Percentiles rank a stretch among this genome's conserved stretches.
Conservation (phyloP, 164 flowering plant species). For the Dillenia suffruticosa region DNA sequence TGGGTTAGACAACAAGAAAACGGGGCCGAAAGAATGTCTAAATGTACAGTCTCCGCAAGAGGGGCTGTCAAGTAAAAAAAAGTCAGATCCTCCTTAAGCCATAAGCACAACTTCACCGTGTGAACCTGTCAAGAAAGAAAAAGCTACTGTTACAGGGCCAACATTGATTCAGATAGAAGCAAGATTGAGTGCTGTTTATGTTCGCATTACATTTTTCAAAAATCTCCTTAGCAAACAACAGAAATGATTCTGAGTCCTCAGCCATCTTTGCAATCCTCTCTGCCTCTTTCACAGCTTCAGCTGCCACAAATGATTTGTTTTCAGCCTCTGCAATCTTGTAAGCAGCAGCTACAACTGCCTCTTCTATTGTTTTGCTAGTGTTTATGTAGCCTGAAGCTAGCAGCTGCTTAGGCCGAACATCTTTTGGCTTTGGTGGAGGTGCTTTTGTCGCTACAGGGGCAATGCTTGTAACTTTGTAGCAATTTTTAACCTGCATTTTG, state of each 20-base stretch:
- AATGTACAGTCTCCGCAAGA: too few species aligned
- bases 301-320: conserved; percentile 61
- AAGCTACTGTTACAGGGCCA: not conserved
- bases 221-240: conserved; percentile 48
- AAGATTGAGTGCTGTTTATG: not conserved
- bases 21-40: too few species aligned
- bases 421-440: conserved; percentile 43
- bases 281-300: conserved; percentile 73
- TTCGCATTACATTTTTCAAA: conserved; percentile 51
- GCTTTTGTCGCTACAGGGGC: conserved; percentile 26
- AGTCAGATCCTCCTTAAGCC: conserved; percentile 15
- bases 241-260: conserved; percentile 53
- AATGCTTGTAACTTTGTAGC: conserved; percentile 45
- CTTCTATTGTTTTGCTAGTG: conserved; percentile 32
- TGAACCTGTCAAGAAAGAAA: conserved; percentile 20
- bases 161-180: not conserved
- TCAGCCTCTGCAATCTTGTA: conserved; percentile 77
- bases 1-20: too few species aligned
- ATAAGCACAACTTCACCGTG: conserved; percentile 33
- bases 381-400: conserved; percentile 11
- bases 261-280: conserved; percentile 64
- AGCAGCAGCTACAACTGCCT: conserved; percentile 56
- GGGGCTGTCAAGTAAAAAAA: too few species aligned
- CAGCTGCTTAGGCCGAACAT: conserved; percentile 20
- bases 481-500: conserved; percentile 45